phyloP scores from a whole-genome alignment of 768 basidiomycete genomes.

The Agaricus bisporus region DNA sequence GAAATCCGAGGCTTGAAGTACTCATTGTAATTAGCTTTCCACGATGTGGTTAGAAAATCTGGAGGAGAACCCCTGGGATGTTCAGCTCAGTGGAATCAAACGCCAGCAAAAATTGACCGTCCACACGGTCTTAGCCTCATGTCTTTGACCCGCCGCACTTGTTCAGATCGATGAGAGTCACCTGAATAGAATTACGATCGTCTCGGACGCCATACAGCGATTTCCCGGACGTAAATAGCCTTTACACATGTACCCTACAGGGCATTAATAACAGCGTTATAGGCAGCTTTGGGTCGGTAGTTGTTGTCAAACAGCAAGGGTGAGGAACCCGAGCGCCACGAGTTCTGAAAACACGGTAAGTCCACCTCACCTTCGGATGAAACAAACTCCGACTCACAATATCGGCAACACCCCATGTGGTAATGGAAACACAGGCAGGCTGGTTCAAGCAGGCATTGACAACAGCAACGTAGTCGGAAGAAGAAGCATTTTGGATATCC shows the following conservation, averaged over 20 bases:
- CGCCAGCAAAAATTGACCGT: too few relatives aligned
- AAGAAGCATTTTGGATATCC: slow-evolving; percentile 30
- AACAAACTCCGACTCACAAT: slow-evolving; percentile 21
- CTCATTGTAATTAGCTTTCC: too few relatives aligned
- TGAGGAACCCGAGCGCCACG: slow-evolving; percentile 19
- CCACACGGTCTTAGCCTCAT: too few relatives aligned
- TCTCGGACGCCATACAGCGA: not conserved
- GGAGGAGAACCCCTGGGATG: too few relatives aligned
- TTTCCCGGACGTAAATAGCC: not conserved
- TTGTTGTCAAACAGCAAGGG: slow-evolving; percentile 24
- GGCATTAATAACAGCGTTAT: slow-evolving; percentile 18
- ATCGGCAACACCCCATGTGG: slow-evolving; percentile 45
- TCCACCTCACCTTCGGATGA: not conserved
- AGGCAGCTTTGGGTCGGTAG: slow-evolving; percentile 22
- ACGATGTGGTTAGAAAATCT: too few relatives aligned
- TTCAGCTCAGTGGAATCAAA: too few relatives aligned
- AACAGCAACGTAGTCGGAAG: slow-evolving; percentile 39
- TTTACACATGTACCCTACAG: not conserved
- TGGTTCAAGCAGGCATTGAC: slow-evolving; percentile 41
- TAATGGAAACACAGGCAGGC: slow-evolving; percentile 39
- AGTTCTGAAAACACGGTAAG: slow-evolving; percentile 15
- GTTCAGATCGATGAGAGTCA: too few relatives aligned
- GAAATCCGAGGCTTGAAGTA: too few relatives aligned
- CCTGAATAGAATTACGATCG: not conserved
- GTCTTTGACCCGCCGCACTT: too few relatives aligned